Percentiles rank a stretch among this genome's conserved stretches.
phyloP scores from a whole-genome alignment of 331 rosid genomes.

The Cucumis variabilis region DNA sequence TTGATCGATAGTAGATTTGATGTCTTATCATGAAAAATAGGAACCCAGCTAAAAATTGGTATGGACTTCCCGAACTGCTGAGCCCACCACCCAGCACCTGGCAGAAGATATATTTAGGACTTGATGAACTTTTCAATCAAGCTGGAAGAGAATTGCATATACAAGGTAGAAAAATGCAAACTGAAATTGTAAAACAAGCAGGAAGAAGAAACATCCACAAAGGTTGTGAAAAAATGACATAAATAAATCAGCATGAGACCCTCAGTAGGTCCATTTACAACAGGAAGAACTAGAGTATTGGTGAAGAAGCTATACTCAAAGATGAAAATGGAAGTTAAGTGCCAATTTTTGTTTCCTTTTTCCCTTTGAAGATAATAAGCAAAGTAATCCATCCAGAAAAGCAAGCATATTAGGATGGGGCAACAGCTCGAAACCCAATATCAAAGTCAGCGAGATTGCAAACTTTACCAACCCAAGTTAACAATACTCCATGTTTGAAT shows the following conservation, averaged over 20 bases:
- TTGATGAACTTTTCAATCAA: background rate
- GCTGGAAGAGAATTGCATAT: background rate
- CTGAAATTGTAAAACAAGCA: conserved; percentile 26
- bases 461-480: background rate
- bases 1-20: background rate
- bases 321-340: background rate
- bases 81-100: conserved; percentile 97
- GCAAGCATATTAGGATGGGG: background rate
- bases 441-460: background rate
- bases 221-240: conserved; percentile 75
- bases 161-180: conserved; percentile 21
- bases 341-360: background rate
- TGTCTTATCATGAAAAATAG: conserved; percentile 63
- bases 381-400: background rate
- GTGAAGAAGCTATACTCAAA: conserved; percentile 71
- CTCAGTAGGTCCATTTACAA: conserved; percentile 91
- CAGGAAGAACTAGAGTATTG: conserved; percentile 83
- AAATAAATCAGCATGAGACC: conserved; percentile 88
- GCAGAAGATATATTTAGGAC: conserved; percentile 12
- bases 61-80: conserved; percentile 74
- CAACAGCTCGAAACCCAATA: background rate
- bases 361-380: background rate
- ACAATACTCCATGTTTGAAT: background rate
- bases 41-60: conserved; percentile 81
- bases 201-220: conserved; percentile 58